These are phyloP conservation scores for Hamigera avellanea DNA, from an alignment of 495 filamentous ascomycete species.

Conservation along the genomic window DNA sequence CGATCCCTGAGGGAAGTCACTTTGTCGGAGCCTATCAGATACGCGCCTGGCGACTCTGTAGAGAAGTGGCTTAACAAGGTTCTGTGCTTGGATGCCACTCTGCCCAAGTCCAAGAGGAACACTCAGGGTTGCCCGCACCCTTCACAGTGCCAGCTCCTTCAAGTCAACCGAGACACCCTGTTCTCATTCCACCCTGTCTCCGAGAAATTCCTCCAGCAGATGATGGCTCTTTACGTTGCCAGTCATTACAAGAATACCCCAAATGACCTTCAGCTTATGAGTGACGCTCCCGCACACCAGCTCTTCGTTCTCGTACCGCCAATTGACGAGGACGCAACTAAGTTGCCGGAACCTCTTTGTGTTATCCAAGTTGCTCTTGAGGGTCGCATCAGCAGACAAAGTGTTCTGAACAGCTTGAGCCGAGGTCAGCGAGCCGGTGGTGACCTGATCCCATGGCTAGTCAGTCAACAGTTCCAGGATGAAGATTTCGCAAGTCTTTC, in stretches of 20 bases:
- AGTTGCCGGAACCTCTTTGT: constrained; percentile 84
- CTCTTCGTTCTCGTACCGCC: constrained; percentile 91
- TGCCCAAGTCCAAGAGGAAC: constrained; percentile 63
- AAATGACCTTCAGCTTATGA: constrained; percentile 96
- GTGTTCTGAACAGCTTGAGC: constrained; percentile 77
- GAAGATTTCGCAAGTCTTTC: constrained; percentile 91
- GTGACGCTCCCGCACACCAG: constrained; percentile 93
- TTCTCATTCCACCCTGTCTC: constrained; percentile 97
- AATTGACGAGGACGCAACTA: constrained; percentile 60
- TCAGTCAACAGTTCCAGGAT: constrained; percentile 97
- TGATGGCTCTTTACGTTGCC: constrained; percentile 97
- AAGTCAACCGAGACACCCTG: constrained; percentile 92
- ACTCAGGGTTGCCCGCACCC: constrained; percentile 81
- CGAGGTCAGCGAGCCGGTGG: constrained; percentile 84
- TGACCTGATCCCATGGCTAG: constrained; percentile 95
- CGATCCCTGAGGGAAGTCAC: constrained; percentile 89
- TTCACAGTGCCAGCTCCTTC: constrained; percentile 76
- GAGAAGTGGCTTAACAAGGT: constrained; percentile 96
- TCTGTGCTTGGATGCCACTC: constrained; percentile 83
- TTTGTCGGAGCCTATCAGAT: constrained; percentile 86
- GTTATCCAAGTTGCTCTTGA: constrained; percentile 94
- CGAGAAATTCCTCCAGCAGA: constrained; percentile 94
- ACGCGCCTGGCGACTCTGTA: constrained; percentile 79
- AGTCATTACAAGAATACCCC: constrained; percentile 98
- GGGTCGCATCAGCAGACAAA: constrained; percentile 86